Conservation (phyloP, 2,329 filamentous ascomycete species). For the Elsinoe arachidis region DNA sequence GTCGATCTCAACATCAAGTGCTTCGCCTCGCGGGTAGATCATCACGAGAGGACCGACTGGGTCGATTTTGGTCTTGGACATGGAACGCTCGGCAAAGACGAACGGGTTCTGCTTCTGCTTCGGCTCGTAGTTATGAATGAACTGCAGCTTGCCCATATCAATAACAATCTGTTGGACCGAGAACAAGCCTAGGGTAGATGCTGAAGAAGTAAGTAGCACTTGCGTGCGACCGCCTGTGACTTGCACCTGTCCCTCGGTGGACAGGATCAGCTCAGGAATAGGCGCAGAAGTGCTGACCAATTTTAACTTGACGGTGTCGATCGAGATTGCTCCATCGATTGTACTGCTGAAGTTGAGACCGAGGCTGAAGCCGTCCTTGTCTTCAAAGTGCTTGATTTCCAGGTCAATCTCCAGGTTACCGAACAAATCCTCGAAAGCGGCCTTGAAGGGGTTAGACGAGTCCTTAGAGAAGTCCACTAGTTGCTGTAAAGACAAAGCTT, state of each 20-base stretch:
- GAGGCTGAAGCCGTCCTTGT: constrained; percentile 67
- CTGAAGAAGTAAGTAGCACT: constrained; percentile 35
- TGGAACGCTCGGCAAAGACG: constrained; percentile 37
- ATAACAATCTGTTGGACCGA: constrained; percentile 65
- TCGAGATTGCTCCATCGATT: constrained; percentile 58
- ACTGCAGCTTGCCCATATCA: constrained; percentile 51
- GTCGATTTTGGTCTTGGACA: constrained; percentile 34
- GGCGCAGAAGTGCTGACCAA: constrained; percentile 51
- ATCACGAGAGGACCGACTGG: constrained; percentile 42
- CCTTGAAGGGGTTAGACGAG: constrained; percentile 53
- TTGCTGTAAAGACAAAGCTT: constrained; percentile 26
- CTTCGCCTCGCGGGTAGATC: constrained; percentile 62
- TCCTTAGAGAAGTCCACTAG: constrained; percentile 41
- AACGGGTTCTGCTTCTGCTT: constrained; percentile 40
- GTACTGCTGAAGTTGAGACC: constrained; percentile 61
- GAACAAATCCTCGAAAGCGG: constrained; percentile 68
- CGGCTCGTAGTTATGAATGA: constrained; percentile 56
- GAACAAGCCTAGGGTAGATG: constrained; percentile 63
- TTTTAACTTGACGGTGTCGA: constrained; percentile 57
- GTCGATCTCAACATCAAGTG: constrained; percentile 59
- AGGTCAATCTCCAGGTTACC: constrained; percentile 58
- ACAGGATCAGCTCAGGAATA: constrained; percentile 59
- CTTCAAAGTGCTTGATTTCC: constrained; percentile 58
- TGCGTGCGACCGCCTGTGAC: constrained; percentile 48
- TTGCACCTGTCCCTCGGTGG: constrained; percentile 37